Evolutionary conservation across 148 eudicot species (phyloP), one percentile per base, ranked within the genome.

Genomic region (Simmondsia chinensis): DNA sequence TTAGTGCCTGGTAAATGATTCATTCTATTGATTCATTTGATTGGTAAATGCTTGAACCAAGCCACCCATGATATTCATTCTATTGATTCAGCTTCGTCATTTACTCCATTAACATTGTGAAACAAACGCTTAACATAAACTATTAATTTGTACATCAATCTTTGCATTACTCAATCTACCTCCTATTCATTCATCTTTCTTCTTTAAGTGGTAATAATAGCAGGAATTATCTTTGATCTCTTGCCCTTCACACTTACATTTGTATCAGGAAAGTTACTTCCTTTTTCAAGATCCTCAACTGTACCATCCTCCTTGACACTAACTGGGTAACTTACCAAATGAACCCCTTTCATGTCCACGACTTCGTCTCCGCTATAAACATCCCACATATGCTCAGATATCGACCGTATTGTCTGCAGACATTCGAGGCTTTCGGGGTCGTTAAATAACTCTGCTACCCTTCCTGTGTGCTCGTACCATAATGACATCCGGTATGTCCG

Each of bases 391-490:
- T 68, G 43, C 18, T 82, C 83, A 24, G 95, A 95, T 22, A 75
- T 73, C 6, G 70, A 55, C 18, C 71, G 63, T 15, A 91, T 22
- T 17, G 2, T 76, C 16, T 37, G 23, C 52, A 77, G 73, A 44
- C 99, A 82, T 47, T 82, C 74, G 37, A 74, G 15, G 21, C 70
- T 49, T 11, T 85, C 72, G 35, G 99, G 94, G 33, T 75, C 62
- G 15, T 43, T 50, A 7, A 69, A 76, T 4, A 37, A n/a, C 38
- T 76, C 74, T 35, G 68, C 86, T 7, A 36, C 56, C 66, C 46
- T 34, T 68, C 95, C 79, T 11, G 77, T 79, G 58, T 91, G 99
- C 54, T 91, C 99, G n/a, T 76, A 77, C 99, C 99, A 91, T 36
- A 91, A 54, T 24, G 94, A 82, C 79, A 64, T 65, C 15, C 95